These are phyloP conservation scores for Syzygium aqueum DNA, from an alignment of 345 rosid genomes.

Conservation along the genomic window DNA sequence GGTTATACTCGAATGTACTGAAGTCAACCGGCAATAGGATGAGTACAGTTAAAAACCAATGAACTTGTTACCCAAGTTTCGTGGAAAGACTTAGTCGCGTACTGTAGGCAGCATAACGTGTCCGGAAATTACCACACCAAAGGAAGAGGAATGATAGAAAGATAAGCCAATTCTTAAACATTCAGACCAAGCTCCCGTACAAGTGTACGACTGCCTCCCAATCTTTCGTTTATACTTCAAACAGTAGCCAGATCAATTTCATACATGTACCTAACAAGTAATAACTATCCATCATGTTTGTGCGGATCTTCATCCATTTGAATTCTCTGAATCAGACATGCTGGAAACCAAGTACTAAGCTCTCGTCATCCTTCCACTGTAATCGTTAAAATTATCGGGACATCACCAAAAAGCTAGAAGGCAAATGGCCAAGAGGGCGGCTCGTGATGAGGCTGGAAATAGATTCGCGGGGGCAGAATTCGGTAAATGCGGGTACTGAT, in stretches of 20 bases:
- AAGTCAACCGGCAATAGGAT: not conserved
- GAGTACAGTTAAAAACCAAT: not conserved
- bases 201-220: not conserved
- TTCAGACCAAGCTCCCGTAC: not conserved
- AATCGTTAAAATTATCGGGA: not conserved
- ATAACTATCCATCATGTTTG: not conserved
- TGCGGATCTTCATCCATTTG: not conserved
- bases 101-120: not conserved
- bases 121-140: not conserved
- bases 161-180: not conserved
- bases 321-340: not conserved
- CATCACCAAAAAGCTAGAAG: not conserved
- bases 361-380: not conserved
- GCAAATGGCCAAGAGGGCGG: not conserved
- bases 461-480: constrained; percentile 6
- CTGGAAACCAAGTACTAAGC: not conserved
- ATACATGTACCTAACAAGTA: not conserved
- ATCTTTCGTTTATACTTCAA: not conserved
- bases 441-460: not conserved
- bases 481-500: constrained; percentile 35
- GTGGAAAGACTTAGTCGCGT: not conserved
- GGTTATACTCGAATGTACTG: not conserved
- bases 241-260: not conserved
- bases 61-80: not conserved
- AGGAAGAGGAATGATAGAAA: not conserved